Conservation (phyloP, 164 flowering plant genomes). For the Tinospora cordifolia region DNA sequence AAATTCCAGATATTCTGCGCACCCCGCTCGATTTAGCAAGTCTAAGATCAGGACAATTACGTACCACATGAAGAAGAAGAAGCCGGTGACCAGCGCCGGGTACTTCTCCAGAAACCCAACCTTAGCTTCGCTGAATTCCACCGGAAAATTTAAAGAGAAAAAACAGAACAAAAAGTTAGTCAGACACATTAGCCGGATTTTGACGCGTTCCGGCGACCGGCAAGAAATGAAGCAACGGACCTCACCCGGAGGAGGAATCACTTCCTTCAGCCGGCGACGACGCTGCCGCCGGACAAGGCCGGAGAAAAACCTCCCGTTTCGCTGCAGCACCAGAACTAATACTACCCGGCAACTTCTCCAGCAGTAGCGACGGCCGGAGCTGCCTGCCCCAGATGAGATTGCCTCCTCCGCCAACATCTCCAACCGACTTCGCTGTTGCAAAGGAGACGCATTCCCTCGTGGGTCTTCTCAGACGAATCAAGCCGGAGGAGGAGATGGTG, state of each 20-base stretch:
- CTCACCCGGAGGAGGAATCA: conserved; percentile 96
- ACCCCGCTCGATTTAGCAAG: conserved; percentile 8
- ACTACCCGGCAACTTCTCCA: conserved; percentile 38
- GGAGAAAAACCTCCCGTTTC: conserved; percentile 29
- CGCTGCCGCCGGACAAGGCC: conserved; percentile 43
- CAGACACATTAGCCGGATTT: conserved; percentile 15
- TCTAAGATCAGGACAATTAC: background rate
- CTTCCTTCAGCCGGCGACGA: conserved; percentile 54
- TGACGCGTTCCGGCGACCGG: conserved; percentile 17
- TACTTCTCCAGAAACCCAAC: conserved; percentile 58
- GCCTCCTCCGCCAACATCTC: conserved; percentile 55
- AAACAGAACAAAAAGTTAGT: conserved; percentile 11
- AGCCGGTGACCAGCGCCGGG: conserved; percentile 79
- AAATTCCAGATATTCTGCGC: background rate
- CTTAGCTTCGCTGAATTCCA: conserved; percentile 56
- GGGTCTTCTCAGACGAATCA: conserved; percentile 26
- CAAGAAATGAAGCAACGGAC: conserved; percentile 47
- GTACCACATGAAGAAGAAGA: conserved; percentile 99
- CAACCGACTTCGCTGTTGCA: conserved; percentile 23
- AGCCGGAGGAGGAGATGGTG: conserved; percentile 28
- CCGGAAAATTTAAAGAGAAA: too few relatives aligned
- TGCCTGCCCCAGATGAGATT: conserved; percentile 79
- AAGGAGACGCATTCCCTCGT: conserved; percentile 19
- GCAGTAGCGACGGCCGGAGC: conserved; percentile 55
- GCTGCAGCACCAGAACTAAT: background rate